These are phyloP conservation scores for Cadophora sp. DNA, from an alignment of 2,329 filamentous ascomycete species.

Conservation along the genomic window DNA sequence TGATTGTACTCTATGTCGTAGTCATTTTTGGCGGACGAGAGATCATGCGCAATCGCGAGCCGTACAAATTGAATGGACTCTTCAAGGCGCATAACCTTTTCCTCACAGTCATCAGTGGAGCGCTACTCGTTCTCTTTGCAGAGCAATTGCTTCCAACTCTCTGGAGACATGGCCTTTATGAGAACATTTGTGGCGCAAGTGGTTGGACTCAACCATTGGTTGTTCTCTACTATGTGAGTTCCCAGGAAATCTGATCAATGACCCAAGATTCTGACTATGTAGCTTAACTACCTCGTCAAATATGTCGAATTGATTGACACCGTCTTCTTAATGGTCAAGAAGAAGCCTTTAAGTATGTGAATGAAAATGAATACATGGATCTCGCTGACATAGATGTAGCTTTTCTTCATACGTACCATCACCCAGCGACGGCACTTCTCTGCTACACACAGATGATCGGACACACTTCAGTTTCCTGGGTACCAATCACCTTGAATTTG, in stretches of 20 bases:
- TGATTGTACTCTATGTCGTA: constrained; percentile 38
- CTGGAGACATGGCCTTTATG: constrained; percentile 77
- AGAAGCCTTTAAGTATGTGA: constrained; percentile 42
- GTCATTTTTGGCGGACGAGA: constrained; percentile 41
- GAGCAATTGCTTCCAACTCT: constrained; percentile 41
- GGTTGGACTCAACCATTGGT: constrained; percentile 96
- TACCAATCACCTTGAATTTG: constrained; percentile 43
- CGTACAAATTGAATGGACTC: constrained; percentile 38
- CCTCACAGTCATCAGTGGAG: constrained; percentile 38
- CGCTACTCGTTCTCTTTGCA: constrained; percentile 37
- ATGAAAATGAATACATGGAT: background rate
- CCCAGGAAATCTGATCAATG: background rate
- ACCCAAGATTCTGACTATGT: constrained; percentile 17
- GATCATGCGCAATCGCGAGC: constrained; percentile 37
- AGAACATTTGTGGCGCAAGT: constrained; percentile 82
- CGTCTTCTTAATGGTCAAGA: constrained; percentile 42
- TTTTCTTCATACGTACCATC: constrained; percentile 44
- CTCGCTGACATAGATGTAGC: constrained; percentile 24
- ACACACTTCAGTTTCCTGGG: constrained; percentile 42
- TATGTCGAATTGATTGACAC: constrained; percentile 43
- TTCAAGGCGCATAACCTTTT: constrained; percentile 42
- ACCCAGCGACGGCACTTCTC: constrained; percentile 41
- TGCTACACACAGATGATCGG: constrained; percentile 42
- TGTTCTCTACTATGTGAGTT: constrained; percentile 90
- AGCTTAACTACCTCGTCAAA: constrained; percentile 43